phyloP scores from a whole-genome alignment of 2,329 filamentous ascomycete species.

The Hansfordia pulvinata region DNA sequence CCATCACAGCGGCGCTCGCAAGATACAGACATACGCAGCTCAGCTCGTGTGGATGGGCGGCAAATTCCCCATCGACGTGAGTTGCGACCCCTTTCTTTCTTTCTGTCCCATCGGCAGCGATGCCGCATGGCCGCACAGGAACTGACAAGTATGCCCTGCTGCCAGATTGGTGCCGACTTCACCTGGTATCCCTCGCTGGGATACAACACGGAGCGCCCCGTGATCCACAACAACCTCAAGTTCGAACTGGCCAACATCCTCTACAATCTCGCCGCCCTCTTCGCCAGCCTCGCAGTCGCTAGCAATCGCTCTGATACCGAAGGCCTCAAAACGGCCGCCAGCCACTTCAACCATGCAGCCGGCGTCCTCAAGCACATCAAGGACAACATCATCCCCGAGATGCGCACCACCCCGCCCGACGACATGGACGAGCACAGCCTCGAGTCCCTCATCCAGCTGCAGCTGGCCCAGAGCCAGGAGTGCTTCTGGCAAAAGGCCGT shows the following conservation, averaged over 20 bases:
- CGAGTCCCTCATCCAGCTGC: conserved; percentile 67
- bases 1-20: conserved; percentile 72
- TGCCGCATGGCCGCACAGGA: too few species aligned
- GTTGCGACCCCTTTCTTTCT: conserved; percentile 11
- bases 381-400: conserved; percentile 62
- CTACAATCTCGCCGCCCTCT: conserved; percentile 86
- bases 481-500: conserved; percentile 98
- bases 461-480: conserved; percentile 88
- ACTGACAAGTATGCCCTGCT: conserved; percentile 1
- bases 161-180: conserved; percentile 82
- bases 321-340: conserved; percentile 75
- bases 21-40: conserved; percentile 81
- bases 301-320: conserved; percentile 67
- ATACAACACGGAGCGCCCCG: conserved; percentile 68
- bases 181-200: conserved; percentile 91
- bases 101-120: neutral
- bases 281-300: conserved; percentile 78
- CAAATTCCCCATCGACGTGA: conserved; percentile 90
- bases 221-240: conserved; percentile 51
- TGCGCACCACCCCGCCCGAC: conserved; percentile 75
- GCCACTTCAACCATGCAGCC: conserved; percentile 79
- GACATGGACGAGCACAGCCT: conserved; percentile 90
- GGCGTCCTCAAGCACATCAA: conserved; percentile 74
- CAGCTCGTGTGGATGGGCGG: conserved; percentile 87
- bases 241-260: conserved; percentile 87